A percentile compares a stretch with the other conserved stretches of the same genome.
These are phyloP conservation scores for Fusarium irregulare DNA, from an alignment of 2,329 filamentous ascomycete genomes.

Conservation along the genomic window DNA sequence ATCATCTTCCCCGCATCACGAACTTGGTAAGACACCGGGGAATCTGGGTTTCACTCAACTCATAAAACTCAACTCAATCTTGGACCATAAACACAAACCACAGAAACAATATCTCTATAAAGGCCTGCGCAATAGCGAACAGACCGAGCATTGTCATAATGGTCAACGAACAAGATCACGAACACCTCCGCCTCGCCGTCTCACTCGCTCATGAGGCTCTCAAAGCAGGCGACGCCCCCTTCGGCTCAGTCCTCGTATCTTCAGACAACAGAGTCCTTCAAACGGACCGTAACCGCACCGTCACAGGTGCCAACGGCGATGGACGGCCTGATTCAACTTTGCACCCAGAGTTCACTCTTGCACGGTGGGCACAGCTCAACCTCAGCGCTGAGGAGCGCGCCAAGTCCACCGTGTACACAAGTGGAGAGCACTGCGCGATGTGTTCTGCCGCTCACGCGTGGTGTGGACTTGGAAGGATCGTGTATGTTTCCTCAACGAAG, in stretches of 20 bases:
- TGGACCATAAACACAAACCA: neutral
- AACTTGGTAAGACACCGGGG: constrained; percentile 6
- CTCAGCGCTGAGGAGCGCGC: constrained; percentile 55
- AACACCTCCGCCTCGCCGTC: constrained; percentile 39
- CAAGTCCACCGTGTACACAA: constrained; percentile 50
- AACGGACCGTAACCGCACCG: constrained; percentile 51
- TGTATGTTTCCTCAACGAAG: constrained; percentile 49
- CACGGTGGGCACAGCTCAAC: constrained; percentile 52
- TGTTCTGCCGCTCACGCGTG: constrained; percentile 52
- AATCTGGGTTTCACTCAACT: neutral
- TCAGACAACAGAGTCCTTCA: constrained; percentile 44
- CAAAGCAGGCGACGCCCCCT: constrained; percentile 52
- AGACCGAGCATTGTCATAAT: neutral
- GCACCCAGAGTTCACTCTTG: constrained; percentile 53
- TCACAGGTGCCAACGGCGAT: constrained; percentile 46
- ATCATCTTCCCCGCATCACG: constrained; percentile 33
- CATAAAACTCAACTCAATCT: neutral
- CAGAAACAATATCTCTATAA: neutral
- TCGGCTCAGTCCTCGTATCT: constrained; percentile 53
- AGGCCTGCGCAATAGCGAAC: neutral
- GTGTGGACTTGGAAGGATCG: constrained; percentile 51
- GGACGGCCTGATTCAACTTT: constrained; percentile 48
- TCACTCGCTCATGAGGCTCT: constrained; percentile 53
- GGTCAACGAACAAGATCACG: constrained; percentile 25
- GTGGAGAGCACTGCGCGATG: constrained; percentile 54